These are phyloP conservation scores for Heliosperma pusillum DNA, from an alignment of 148 eudicot species.

Conservation along the genomic window DNA sequence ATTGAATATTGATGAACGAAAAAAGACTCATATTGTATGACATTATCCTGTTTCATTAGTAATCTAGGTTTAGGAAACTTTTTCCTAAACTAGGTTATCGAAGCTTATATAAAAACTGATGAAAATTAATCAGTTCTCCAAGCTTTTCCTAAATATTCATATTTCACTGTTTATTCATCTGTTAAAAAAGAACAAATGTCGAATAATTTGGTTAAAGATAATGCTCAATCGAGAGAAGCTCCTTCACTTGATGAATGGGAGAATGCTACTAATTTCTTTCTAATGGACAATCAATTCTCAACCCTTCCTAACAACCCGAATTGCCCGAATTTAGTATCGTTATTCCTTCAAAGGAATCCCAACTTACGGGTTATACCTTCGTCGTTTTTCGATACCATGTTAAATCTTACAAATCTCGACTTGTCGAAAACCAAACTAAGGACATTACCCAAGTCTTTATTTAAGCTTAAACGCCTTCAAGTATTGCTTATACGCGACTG, in stretches of 20 bases:
- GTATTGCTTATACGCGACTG: constrained; percentile 26
- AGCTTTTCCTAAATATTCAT: no score
- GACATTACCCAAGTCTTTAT: constrained; percentile 31
- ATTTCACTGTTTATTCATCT: neutral
- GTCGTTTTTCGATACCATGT: constrained; percentile 31
- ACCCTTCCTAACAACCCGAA: constrained; percentile 20
- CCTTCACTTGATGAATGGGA: constrained; percentile 29
- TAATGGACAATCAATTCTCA: constrained; percentile 28
- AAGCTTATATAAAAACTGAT: no score
- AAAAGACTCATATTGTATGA: no score
- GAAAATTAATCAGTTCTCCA: no score
- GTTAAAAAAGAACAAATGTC: no score
- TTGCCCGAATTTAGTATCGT: constrained; percentile 21
- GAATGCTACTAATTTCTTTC: constrained; percentile 19
- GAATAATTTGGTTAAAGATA: constrained; percentile 19
- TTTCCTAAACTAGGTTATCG: neutral
- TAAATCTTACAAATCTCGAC: constrained; percentile 25
- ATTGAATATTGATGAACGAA: no score
- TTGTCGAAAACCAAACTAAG: constrained; percentile 29
- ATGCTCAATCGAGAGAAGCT: constrained; percentile 20
- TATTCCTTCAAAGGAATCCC: constrained; percentile 32
- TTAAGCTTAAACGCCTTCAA: constrained; percentile 23
- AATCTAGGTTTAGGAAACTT: neutral
- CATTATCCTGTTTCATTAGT: constrained; percentile 21
- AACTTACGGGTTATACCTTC: constrained; percentile 26